Evolutionary conservation across 345 rosid genomes (phyloP).

Genomic region (Limnanthes douglasii): DNA sequence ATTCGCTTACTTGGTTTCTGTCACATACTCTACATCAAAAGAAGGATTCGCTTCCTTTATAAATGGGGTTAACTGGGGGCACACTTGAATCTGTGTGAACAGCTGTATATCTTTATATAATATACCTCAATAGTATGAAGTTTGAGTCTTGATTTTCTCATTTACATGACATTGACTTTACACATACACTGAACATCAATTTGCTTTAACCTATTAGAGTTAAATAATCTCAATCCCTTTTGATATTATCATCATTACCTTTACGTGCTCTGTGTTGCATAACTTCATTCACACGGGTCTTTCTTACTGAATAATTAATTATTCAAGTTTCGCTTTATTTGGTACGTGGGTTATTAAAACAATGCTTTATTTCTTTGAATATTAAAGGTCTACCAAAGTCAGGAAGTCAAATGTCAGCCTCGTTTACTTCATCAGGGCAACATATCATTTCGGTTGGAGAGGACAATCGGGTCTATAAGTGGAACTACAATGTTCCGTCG

Average conservation of each 20-base stretch:
- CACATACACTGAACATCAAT: constrained; percentile 9
- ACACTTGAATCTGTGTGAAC: constrained; percentile 3
- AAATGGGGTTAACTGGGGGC: too few species aligned
- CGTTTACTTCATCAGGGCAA: constrained; percentile 49
- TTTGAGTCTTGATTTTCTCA: constrained; percentile 1
- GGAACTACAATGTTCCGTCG: constrained; percentile 38
- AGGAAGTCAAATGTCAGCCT: constrained; percentile 67
- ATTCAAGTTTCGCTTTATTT: not conserved
- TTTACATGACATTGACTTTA: not conserved
- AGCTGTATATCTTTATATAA: constrained; percentile 7
- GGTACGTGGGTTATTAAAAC: too few species aligned
- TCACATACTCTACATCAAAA: too few species aligned
- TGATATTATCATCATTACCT: not conserved
- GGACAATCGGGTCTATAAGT: constrained; percentile 58
- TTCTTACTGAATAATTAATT: not conserved
- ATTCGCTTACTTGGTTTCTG: too few species aligned
- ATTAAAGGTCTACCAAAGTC: constrained; percentile 38
- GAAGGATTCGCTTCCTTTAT: too few species aligned
- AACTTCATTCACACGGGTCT: not conserved
- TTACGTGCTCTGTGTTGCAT: not conserved
- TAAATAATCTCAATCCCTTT: too few species aligned
- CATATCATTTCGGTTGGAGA: constrained; percentile 68
- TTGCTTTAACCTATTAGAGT: too few species aligned
- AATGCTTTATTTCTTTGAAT: constrained; percentile 9
- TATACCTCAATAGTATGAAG: not conserved